These are phyloP conservation scores for Pseudopyricularia javanii DNA, from an alignment of 2,329 filamentous ascomycete genomes.

Conservation along the genomic window DNA sequence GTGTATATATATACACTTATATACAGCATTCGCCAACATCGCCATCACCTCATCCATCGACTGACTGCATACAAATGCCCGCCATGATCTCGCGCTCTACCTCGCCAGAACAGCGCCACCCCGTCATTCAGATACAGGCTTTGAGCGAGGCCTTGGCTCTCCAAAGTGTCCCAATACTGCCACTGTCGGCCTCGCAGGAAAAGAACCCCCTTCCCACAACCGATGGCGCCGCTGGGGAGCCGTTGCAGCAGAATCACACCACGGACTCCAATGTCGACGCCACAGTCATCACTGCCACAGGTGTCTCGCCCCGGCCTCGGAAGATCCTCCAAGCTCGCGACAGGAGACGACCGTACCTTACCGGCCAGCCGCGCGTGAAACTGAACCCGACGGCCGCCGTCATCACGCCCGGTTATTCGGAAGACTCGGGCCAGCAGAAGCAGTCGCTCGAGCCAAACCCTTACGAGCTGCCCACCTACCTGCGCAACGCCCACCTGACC, in stretches of 20 bases:
- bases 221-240: too few relatives aligned
- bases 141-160: neutral
- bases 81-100: too few relatives aligned
- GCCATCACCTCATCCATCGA: too few relatives aligned
- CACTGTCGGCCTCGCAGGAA: neutral
- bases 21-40: too few relatives aligned
- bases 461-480: slow-evolving; percentile 8
- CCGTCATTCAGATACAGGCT: neutral
- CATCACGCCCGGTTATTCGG: too few relatives aligned
- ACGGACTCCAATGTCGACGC: too few relatives aligned
- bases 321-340: neutral
- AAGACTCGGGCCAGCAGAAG: too few relatives aligned
- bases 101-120: too few relatives aligned
- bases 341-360: slow-evolving; percentile 7
- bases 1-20: too few relatives aligned
- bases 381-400: slow-evolving; percentile 3
- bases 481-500: slow-evolving; percentile 10
- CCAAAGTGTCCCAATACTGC: neutral
- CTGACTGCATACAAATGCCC: too few relatives aligned
- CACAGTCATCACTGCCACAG: neutral
- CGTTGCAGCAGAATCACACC: too few relatives aligned
- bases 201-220: neutral
- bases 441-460: slow-evolving; percentile 1
- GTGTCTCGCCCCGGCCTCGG: neutral
- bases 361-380: slow-evolving; percentile 13